Conservation (phyloP, 2,329 filamentous ascomycete genomes). For the Hirsutella rhossiliensis region DNA sequence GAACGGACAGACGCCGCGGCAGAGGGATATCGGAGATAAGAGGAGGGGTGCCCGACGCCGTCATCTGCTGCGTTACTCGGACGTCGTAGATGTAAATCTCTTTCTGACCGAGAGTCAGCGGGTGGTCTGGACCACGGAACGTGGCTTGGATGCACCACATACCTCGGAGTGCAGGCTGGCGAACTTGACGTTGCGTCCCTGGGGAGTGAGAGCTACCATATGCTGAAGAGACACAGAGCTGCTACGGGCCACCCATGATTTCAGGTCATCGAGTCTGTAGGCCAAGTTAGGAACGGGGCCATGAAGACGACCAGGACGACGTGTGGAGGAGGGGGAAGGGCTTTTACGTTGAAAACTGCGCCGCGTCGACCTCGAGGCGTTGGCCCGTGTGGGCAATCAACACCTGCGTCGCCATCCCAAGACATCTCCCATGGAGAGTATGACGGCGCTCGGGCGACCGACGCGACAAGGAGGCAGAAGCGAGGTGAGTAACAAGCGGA, state of each 20-base stretch:
- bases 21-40: constrained; percentile 35
- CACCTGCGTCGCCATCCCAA: constrained; percentile 77
- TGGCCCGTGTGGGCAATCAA: constrained; percentile 89
- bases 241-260: constrained; percentile 64
- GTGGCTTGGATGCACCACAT: constrained; percentile 13
- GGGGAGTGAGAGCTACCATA: constrained; percentile 77
- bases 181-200: constrained; percentile 73
- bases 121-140: neutral
- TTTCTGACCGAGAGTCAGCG: constrained; percentile 36
- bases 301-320: constrained; percentile 3
- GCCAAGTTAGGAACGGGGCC: neutral
- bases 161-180: constrained; percentile 75
- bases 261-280: constrained; percentile 68
- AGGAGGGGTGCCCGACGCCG: constrained; percentile 29
- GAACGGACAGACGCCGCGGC: constrained; percentile 43
- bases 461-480: neutral
- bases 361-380: constrained; percentile 67
- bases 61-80: constrained; percentile 50
- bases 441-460: constrained; percentile 15
- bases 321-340: neutral
- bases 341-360: constrained; percentile 57
- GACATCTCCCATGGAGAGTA: constrained; percentile 31
- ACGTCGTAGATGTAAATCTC: constrained; percentile 92
- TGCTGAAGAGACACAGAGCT: constrained; percentile 62
- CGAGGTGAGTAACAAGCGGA: neutral